Evolutionary conservation across 768 basidiomycete species (phyloP).

Genomic region (Hygrophorus pudorinus): DNA sequence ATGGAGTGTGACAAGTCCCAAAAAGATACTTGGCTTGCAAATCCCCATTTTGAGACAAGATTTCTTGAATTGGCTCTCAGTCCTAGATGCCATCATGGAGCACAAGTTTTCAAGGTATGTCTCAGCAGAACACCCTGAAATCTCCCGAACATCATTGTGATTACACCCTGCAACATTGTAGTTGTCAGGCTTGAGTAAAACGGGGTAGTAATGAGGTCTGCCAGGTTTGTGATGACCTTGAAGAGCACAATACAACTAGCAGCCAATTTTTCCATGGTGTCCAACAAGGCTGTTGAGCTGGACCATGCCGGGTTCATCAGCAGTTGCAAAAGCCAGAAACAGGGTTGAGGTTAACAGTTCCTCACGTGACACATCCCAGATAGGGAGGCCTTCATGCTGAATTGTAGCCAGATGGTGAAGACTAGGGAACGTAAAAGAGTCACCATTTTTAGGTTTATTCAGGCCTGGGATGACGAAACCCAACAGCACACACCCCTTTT

Average conservation of each 20-base stretch:
- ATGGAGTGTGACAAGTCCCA: conserved; percentile 10
- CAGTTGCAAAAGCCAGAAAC: conserved; percentile 10
- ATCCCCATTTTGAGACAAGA: conserved; percentile 21
- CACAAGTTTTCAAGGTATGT: conserved; percentile 12
- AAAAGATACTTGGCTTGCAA: conserved; percentile 18
- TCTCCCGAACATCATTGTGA: conserved; percentile 23
- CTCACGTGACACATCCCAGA: conserved; percentile 18
- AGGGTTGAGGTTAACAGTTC: conserved; percentile 1
- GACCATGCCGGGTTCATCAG: conserved; percentile 17
- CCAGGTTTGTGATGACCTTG: conserved; percentile 19
- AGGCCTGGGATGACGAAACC: conserved; percentile 19
- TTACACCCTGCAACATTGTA: conserved; percentile 15
- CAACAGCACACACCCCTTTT: conserved; percentile 16
- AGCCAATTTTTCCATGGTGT: conserved; percentile 20
- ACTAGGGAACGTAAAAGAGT: conserved; percentile 22
- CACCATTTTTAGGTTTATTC: conserved; percentile 21
- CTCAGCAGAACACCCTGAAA: conserved; percentile 8
- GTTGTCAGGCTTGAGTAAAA: conserved; percentile 14
- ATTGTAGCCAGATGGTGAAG: conserved; percentile 13
- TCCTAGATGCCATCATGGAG: conserved; percentile 14
- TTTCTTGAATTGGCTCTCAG: conserved; percentile 15
- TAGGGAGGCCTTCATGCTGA: conserved; percentile 10
- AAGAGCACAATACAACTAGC: conserved; percentile 20
- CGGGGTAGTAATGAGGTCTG: conserved; percentile 23
- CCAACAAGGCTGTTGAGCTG: conserved; percentile 25